These are phyloP conservation scores for Parafenestella ontariensis DNA, from an alignment of 2,329 filamentous ascomycete species.

Conservation along the genomic window DNA sequence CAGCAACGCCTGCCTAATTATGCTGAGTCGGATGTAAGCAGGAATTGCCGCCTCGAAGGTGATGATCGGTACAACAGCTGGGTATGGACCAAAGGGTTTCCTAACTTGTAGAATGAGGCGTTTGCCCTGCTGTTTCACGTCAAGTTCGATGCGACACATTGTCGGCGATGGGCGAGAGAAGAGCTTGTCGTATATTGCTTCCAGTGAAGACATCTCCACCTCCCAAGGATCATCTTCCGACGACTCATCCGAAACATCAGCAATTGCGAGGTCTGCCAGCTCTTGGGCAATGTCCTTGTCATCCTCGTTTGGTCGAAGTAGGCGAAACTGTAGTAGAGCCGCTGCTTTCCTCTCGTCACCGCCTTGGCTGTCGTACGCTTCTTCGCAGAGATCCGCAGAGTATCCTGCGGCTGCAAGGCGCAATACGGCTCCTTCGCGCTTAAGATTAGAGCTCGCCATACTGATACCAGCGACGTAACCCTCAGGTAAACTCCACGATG, in stretches of 20 bases:
- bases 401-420: conserved; percentile 84
- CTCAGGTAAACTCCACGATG: conserved; percentile 88
- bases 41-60: conserved; percentile 74
- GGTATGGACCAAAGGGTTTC: conserved; percentile 74
- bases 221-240: conserved; percentile 71
- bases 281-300: conserved; percentile 41
- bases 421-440: conserved; percentile 81
- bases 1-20: conserved; percentile 77
- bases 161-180: conserved; percentile 62
- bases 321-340: conserved; percentile 75
- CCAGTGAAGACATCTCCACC: conserved; percentile 82
- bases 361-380: conserved; percentile 72
- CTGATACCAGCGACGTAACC: conserved; percentile 90
- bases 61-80: conserved; percentile 70
- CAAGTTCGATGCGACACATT: conserved; percentile 74
- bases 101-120: conserved; percentile 70
- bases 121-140: conserved; percentile 54
- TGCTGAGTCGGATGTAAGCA: conserved; percentile 90
- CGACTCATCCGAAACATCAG: conserved; percentile 52
- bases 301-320: conserved; percentile 57
- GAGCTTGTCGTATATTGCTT: conserved; percentile 81
- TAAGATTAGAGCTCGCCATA: conserved; percentile 81
- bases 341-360: conserved; percentile 80
- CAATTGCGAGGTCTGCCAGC: conserved; percentile 36
- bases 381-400: conserved; percentile 80